Percentiles rank a stretch among this genome's conserved stretches.
phyloP scores from a whole-genome alignment of 257 asterid genomes.

The Solanum corneliomulleri region DNA sequence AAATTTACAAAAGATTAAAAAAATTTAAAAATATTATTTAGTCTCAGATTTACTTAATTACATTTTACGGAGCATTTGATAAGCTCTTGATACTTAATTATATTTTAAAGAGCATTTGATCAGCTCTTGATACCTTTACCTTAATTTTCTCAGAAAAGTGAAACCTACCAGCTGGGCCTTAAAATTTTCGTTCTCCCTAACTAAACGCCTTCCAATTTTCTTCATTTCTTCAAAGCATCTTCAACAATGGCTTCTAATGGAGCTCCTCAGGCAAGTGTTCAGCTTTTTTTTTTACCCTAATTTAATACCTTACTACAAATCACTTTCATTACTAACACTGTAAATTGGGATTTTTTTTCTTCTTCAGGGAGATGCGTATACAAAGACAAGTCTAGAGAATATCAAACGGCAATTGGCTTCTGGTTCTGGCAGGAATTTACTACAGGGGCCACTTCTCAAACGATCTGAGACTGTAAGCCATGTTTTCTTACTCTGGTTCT shows the following conservation, averaged over 20 bases:
- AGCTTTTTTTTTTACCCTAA: background rate
- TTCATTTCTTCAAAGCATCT: background rate
- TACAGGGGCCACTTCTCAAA: constrained; percentile 94
- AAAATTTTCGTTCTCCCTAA: background rate
- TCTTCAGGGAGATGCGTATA: constrained; percentile 64
- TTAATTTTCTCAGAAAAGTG: background rate
- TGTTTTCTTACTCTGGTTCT: background rate
- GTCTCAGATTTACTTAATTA: no score
- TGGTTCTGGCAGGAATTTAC: constrained; percentile 82
- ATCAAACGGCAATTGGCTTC: constrained; percentile 96
- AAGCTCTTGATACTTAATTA: no score
- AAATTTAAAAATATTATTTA: no score
- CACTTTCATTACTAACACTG: background rate
- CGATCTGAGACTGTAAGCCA: constrained; percentile 89
- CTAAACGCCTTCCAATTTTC: constrained; percentile 20
- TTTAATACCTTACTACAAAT: background rate
- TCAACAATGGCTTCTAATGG: constrained; percentile 46
- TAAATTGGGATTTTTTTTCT: background rate
- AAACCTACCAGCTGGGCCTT: background rate
- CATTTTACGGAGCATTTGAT: no score
- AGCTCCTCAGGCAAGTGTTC: constrained; percentile 36
- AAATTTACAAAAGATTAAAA: no score
- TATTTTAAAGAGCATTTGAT: no score
- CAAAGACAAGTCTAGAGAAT: constrained; percentile 92
- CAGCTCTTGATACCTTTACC: no score